Percentiles rank a stretch among this genome's conserved stretches.
Conservation (phyloP, 2,329 filamentous ascomycete species). For the Colletotrichum gigasporum region DNA sequence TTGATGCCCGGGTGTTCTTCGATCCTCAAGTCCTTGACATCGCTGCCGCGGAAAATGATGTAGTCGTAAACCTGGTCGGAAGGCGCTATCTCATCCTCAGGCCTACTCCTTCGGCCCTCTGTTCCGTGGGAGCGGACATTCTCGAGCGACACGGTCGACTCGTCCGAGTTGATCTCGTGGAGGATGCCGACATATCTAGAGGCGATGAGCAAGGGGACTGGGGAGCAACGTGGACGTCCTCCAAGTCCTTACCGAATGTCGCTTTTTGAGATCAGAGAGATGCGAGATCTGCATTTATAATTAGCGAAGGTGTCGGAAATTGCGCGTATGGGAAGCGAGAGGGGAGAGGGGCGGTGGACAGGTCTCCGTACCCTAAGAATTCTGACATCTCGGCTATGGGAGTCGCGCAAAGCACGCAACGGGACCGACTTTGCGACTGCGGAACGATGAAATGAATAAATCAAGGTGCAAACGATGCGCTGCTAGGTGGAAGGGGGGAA, state of each 20-base stretch:
- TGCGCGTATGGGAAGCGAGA: slow-evolving; percentile 40
- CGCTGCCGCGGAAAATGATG: slow-evolving; percentile 97
- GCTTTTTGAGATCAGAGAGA: slow-evolving; percentile 96
- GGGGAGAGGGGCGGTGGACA: slow-evolving; percentile 34
- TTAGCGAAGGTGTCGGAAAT: slow-evolving; percentile 21
- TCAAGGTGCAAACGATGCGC: slow-evolving; percentile 30
- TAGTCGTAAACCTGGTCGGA: slow-evolving; percentile 96
- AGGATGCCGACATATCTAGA: slow-evolving; percentile 91
- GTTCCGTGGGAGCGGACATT: slow-evolving; percentile 96
- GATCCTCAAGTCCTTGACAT: slow-evolving; percentile 97
- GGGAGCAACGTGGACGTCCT: slow-evolving; percentile 29
- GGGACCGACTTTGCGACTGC: slow-evolving; percentile 36
- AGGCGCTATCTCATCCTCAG: slow-evolving; percentile 82
- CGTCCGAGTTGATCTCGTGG: slow-evolving; percentile 97
- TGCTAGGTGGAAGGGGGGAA: slow-evolving; percentile 18
- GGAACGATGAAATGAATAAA: slow-evolving; percentile 23
- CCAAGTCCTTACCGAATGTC: slow-evolving; percentile 82
- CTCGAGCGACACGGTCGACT: slow-evolving; percentile 95
- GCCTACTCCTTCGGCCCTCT: slow-evolving; percentile 84
- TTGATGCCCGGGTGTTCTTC: slow-evolving; percentile 82
- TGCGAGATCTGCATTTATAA: slow-evolving; percentile 74
- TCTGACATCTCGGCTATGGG: slow-evolving; percentile 61
- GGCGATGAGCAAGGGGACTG: slow-evolving; percentile 22
- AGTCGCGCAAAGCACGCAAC: slow-evolving; percentile 54
- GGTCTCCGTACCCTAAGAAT: slow-evolving; percentile 64